These are phyloP conservation scores for Aspergillus brunneoviolaceus DNA, from an alignment of 2,329 filamentous ascomycete genomes.

Conservation along the genomic window DNA sequence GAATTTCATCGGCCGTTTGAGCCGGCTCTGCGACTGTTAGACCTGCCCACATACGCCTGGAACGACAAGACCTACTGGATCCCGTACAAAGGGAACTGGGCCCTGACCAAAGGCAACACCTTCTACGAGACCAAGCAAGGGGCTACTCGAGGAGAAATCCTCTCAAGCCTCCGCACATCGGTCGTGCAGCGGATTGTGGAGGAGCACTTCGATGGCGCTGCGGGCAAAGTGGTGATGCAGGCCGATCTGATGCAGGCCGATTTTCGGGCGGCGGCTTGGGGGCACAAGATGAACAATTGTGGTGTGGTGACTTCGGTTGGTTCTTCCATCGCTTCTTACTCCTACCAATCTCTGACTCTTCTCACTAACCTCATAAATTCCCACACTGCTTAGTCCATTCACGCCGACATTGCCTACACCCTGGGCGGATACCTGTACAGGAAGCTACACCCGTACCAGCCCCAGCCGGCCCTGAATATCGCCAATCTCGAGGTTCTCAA, in stretches of 20 bases:
- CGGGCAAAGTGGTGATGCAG: slow-evolving; percentile 34
- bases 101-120: slow-evolving; percentile 58
- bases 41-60: slow-evolving; percentile 66
- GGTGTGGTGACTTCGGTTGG: slow-evolving; percentile 48
- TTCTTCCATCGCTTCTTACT: neutral
- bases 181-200: slow-evolving; percentile 32
- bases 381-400: slow-evolving; percentile 16
- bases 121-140: slow-evolving; percentile 37
- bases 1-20: slow-evolving; percentile 66
- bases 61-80: slow-evolving; percentile 73
- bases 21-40: slow-evolving; percentile 56
- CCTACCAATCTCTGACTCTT: too few species aligned
- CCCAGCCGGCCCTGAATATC: slow-evolving; percentile 36
- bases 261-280: slow-evolving; percentile 38
- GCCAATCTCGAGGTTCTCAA: slow-evolving; percentile 36
- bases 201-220: slow-evolving; percentile 29
- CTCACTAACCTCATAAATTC: too few species aligned
- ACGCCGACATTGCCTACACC: slow-evolving; percentile 28
- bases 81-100: slow-evolving; percentile 71
- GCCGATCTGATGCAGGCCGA: slow-evolving; percentile 43
- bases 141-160: too few species aligned
- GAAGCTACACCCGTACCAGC: slow-evolving; percentile 4
- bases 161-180: neutral
- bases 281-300: slow-evolving; percentile 46
- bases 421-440: slow-evolving; percentile 24